Base-by-base conservation (phyloP, 129 eudicot genomes). In the Mikania micrantha region DNA sequence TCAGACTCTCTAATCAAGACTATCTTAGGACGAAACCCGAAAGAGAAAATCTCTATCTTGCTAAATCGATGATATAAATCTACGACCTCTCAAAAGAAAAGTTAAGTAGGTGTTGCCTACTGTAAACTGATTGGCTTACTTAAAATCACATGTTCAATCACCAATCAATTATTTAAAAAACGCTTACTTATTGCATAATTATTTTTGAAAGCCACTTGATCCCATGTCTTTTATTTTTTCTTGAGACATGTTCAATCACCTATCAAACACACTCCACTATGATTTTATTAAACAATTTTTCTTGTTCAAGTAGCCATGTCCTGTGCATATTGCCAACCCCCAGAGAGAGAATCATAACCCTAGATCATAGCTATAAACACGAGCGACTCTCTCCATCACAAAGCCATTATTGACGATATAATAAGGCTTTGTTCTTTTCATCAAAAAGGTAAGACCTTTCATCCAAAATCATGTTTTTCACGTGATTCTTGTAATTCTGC, bases 261-360 rank as follows among this genome's bases (percentile, higher is more conserved):
- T n/a, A n/a, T n/a, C n/a, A n/a, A n/a, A n/a, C n/a, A n/a, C n/a
- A n/a, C n/a, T 75, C 77, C 52, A 75, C 78, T 48, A 63, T 68
- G 39, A 57, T 72, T 32, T 69, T 36, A 35, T 32, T 41, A 17
- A 63, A 7, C 65, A 29, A 44, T 42, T 52, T 47, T 75, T 29
- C 73, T 24, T 59, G 72, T 69, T 80, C 73, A 67, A 73, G 45
- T 36, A 68, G 64, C 72, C 66, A 56, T 76, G 74, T 77, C 77
- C 82, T 73, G 80, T 75, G 72, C 88, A 88, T 80, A 75, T 82
- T 82, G 77, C 64, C 84, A 67, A 69, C 85, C 78, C 75, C 71
- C 64, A 67, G 48, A 74, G 71, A 84, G 67, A 79, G 74, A 64
- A 64, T 52, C 71, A 25, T 44, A 67, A 58, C 34, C 40, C 73